Evolutionary conservation across 176 grass and related monocot genomes (phyloP).

Genomic region (Oryza rufipogon): DNA sequence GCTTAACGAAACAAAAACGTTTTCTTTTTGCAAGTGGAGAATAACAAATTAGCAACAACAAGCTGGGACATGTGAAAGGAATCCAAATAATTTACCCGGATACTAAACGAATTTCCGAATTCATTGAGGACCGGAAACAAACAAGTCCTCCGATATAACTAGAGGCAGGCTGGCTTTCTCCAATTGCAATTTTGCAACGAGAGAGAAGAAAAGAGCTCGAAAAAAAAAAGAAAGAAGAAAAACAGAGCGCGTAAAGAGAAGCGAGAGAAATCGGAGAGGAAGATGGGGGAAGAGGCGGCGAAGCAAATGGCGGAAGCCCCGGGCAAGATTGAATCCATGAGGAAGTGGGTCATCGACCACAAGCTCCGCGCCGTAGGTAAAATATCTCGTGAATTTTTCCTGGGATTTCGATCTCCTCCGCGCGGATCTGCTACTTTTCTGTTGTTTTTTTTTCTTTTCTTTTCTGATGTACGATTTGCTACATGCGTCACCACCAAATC

Average conservation of each 20-base stretch:
- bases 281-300: slow-evolving; percentile 17
- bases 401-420: background rate
- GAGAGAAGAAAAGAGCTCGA: slow-evolving; percentile 19
- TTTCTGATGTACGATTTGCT: slow-evolving; percentile 10
- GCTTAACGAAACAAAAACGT: background rate
- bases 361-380: slow-evolving; percentile 99
- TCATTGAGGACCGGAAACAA: slow-evolving; percentile 1
- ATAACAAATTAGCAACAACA: too few relatives aligned
- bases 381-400: background rate
- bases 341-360: slow-evolving; percentile 89
- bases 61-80: slow-evolving; percentile 18
- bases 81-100: background rate
- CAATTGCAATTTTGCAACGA: background rate
- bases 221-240: slow-evolving; percentile 16
- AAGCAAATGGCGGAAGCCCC: slow-evolving; percentile 73
- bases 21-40: background rate
- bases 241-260: background rate
- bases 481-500: background rate
- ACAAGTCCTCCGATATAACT: background rate
- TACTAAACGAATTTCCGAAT: slow-evolving; percentile 26
- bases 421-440: slow-evolving; percentile 13
- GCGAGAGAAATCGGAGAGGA: slow-evolving; percentile 27
- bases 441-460: background rate
- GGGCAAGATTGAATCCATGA: slow-evolving; percentile 68
- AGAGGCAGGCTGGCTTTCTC: background rate